Percentiles rank a stretch among this genome's conserved stretches.
Evolutionary conservation across 345 rosid genomes (phyloP).

Genomic region (Ricinus communis): DNA sequence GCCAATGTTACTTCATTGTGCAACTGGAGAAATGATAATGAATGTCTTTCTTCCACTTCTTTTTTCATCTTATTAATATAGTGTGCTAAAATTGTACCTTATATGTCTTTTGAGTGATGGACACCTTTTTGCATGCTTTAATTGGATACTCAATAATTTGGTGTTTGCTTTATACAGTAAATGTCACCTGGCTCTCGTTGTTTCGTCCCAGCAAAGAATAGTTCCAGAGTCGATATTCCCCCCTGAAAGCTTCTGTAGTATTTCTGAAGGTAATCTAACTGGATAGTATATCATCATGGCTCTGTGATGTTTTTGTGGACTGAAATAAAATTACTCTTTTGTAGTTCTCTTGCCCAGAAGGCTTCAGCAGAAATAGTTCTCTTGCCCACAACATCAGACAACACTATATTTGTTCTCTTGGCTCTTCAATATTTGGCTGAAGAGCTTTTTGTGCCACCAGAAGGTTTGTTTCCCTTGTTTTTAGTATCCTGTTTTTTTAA

Average conservation of each 20-base stretch:
- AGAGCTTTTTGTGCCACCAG: conserved; percentile 7
- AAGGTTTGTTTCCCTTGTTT: background rate
- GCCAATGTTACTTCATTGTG: conserved; percentile 1
- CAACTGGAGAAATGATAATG: conserved; percentile 3
- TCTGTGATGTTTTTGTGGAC: conserved; percentile 6
- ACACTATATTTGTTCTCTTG: background rate
- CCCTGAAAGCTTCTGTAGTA: conserved; percentile 47
- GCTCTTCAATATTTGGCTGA: background rate
- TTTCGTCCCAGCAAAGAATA: conserved; percentile 47
- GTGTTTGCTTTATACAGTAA: conserved; percentile 47
- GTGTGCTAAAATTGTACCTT: background rate
- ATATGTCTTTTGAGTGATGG: background rate
- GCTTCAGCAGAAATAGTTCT: conserved; percentile 29
- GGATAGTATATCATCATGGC: background rate
- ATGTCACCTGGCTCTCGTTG: conserved; percentile 34
- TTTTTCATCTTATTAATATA: background rate
- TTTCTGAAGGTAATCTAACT: conserved; percentile 51
- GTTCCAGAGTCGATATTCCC: conserved; percentile 55
- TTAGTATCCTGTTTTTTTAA: too few species aligned
- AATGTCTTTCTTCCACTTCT: background rate
- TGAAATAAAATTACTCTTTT: conserved; percentile 7
- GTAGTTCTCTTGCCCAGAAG: conserved; percentile 53
- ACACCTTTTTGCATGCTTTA: background rate
- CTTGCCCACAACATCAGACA: background rate
- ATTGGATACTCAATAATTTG: background rate